Conservation (phyloP, 2,329 filamentous ascomycete species). For the Harringtonia lauricola region DNA sequence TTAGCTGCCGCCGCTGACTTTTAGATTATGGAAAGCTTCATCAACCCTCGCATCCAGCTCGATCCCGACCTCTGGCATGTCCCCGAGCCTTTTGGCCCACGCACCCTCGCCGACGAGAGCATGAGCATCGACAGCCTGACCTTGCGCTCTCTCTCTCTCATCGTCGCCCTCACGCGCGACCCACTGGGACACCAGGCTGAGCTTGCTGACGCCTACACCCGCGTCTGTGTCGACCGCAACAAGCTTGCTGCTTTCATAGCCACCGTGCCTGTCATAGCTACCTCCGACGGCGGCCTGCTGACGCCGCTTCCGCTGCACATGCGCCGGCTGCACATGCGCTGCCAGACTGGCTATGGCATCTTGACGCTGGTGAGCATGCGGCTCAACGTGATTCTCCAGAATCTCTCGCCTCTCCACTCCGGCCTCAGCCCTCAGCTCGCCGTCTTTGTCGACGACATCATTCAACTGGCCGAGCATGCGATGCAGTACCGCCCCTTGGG, state of each 20-base stretch:
- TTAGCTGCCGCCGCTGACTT: neutral
- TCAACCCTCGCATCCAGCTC: constrained; percentile 9
- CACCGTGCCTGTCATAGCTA: neutral
- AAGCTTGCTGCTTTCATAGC: constrained; percentile 1
- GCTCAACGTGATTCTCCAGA: constrained; percentile 1
- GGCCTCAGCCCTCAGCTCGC: too few species aligned
- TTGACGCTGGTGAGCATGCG: constrained; percentile 8
- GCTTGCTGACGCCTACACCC: neutral
- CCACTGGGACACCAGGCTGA: neutral
- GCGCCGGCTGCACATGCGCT: constrained; percentile 4
- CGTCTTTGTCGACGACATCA: constrained; percentile 2
- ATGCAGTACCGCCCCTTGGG: constrained; percentile 9
- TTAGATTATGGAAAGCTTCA: constrained; percentile 8
- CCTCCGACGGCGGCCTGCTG: neutral
- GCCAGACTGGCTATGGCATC: constrained; percentile 4
- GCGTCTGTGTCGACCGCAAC: neutral
- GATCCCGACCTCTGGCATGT: constrained; percentile 5
- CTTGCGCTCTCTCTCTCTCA: neutral
- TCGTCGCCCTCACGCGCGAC: neutral
- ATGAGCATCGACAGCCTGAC: neutral
- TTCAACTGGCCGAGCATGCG: constrained; percentile 1
- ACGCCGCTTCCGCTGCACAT: neutral
- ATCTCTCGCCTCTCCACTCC: neutral
- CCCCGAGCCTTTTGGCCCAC: constrained; percentile 1
- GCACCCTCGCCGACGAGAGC: neutral